Conservation (phyloP, 306 rosid genomes). For the Begonia peltatifolia region DNA sequence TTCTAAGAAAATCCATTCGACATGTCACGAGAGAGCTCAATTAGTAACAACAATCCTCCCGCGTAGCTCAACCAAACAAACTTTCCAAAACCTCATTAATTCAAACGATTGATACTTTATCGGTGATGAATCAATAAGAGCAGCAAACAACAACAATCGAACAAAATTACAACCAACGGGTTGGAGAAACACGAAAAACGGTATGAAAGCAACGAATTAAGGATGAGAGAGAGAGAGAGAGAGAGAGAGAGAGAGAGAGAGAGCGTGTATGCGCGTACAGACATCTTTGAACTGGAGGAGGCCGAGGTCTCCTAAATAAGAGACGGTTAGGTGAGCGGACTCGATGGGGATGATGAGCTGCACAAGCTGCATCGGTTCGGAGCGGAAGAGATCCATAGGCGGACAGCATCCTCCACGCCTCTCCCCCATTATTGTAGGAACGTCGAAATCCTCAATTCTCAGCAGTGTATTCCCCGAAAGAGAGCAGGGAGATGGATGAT, state of each 20-base stretch:
- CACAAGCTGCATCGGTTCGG: conserved; percentile 95
- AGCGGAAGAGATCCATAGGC: conserved; percentile 93
- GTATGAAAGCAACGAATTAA: neutral
- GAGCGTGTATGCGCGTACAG: conserved; percentile 2
- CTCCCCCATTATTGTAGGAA: conserved; percentile 30
- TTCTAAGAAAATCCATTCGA: too few species aligned
- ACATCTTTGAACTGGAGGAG: conserved; percentile 93
- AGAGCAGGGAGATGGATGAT: conserved; percentile 4
- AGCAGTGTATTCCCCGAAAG: conserved; percentile 1
- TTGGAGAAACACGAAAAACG: conserved; percentile 1
- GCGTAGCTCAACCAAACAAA: too few species aligned
- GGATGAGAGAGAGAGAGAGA: neutral
- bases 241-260: too few species aligned
- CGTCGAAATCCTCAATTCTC: neutral
- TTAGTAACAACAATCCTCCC: too few species aligned
- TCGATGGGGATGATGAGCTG: conserved; percentile 96
- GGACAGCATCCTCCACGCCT: conserved; percentile 52
- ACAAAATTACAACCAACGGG: conserved; percentile 8
- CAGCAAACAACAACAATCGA: too few species aligned
- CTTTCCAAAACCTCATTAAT: too few species aligned
- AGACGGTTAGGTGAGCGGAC: conserved; percentile 75
- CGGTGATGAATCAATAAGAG: too few species aligned
- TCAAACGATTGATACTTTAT: too few species aligned
- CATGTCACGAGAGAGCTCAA: too few species aligned
- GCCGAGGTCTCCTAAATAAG: conserved; percentile 93